Percentiles rank a stretch among this genome's conserved stretches.
These are phyloP conservation scores for Geotrichum phurueaensis DNA, from an alignment of 1,139 yeast genomes.

Conservation along the genomic window DNA sequence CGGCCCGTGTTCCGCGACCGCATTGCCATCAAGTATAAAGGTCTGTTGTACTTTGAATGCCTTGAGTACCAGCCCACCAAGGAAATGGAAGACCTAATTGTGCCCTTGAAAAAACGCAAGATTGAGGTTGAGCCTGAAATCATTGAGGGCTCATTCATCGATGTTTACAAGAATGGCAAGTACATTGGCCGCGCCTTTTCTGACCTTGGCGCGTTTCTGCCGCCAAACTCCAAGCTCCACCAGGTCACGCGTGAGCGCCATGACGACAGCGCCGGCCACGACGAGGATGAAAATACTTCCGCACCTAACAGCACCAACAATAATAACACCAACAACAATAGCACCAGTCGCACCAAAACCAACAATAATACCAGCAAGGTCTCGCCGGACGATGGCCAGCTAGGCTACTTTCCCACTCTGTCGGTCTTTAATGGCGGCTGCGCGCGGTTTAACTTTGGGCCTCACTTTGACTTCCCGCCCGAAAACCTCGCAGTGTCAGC, in stretches of 20 bases:
- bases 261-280: slow-evolving; percentile 19
- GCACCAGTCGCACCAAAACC: neutral
- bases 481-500: slow-evolving; percentile 24
- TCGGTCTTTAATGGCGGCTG: slow-evolving; percentile 78
- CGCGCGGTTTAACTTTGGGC: slow-evolving; percentile 65
- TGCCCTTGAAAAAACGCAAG: slow-evolving; percentile 27
- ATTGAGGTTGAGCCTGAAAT: slow-evolving; percentile 23
- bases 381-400: slow-evolving; percentile 61
- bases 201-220: slow-evolving; percentile 68
- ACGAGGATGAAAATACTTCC: neutral
- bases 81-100: slow-evolving; percentile 47
- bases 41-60: slow-evolving; percentile 74
- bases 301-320: neutral
- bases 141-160: slow-evolving; percentile 54
- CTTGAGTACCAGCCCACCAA: slow-evolving; percentile 76
- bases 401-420: slow-evolving; percentile 89
- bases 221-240: slow-evolving; percentile 51
- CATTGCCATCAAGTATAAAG: slow-evolving; percentile 79
- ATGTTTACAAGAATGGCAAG: slow-evolving; percentile 72
- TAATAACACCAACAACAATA: neutral
- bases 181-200: slow-evolving; percentile 60
- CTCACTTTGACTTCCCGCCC: slow-evolving; percentile 49
- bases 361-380: neutral
- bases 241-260: slow-evolving; percentile 18
- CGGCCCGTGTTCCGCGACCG: slow-evolving; percentile 60